A percentile compares a stretch with the other conserved stretches of the same genome.
Conservation (phyloP, 2,329 filamentous ascomycete genomes). For the Alternaria sp. region DNA sequence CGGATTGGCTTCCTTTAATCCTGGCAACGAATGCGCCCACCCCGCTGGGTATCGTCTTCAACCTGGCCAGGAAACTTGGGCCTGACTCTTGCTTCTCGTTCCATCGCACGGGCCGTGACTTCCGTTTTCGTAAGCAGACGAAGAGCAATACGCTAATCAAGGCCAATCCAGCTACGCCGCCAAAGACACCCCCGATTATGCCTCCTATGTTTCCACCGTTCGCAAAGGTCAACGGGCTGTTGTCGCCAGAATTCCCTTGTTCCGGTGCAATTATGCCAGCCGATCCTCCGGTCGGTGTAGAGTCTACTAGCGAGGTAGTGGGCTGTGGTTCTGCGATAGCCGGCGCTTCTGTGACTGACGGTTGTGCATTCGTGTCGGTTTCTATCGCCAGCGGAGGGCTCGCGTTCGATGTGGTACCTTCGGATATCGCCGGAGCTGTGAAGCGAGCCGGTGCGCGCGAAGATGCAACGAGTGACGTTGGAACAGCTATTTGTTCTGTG, state of each 20-base stretch:
- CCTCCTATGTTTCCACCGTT: slow-evolving; percentile 34
- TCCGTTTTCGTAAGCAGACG: slow-evolving; percentile 42
- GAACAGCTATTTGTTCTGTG: slow-evolving; percentile 33
- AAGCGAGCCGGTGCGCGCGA: slow-evolving; percentile 8
- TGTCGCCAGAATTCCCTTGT: slow-evolving; percentile 17
- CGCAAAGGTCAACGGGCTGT: slow-evolving; percentile 26
- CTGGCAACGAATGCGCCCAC: slow-evolving; percentile 33
- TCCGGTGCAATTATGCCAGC: slow-evolving; percentile 40
- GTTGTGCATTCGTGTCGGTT: slow-evolving; percentile 14
- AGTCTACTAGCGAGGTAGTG: slow-evolving; percentile 21
- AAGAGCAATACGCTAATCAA: slow-evolving; percentile 42
- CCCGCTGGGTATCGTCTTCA: slow-evolving; percentile 29
- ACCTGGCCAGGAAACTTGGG: slow-evolving; percentile 22
- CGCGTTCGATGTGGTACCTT: slow-evolving; percentile 17
- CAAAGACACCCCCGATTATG: slow-evolving; percentile 45
- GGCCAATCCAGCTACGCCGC: slow-evolving; percentile 41
- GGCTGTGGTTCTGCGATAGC: slow-evolving; percentile 17
- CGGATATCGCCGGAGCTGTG: slow-evolving; percentile 18
- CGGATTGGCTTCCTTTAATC: slow-evolving; percentile 36
- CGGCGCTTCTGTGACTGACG: slow-evolving; percentile 16
- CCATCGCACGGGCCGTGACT: slow-evolving; percentile 26
- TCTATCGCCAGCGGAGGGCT: slow-evolving; percentile 17
- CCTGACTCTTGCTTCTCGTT: slow-evolving; percentile 22
- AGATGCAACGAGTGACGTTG: slow-evolving; percentile 19
- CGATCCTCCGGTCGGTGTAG: slow-evolving; percentile 28